Conservation (phyloP, 2,329 filamentous ascomycete genomes). For the Colletotrichum simmondsii region DNA sequence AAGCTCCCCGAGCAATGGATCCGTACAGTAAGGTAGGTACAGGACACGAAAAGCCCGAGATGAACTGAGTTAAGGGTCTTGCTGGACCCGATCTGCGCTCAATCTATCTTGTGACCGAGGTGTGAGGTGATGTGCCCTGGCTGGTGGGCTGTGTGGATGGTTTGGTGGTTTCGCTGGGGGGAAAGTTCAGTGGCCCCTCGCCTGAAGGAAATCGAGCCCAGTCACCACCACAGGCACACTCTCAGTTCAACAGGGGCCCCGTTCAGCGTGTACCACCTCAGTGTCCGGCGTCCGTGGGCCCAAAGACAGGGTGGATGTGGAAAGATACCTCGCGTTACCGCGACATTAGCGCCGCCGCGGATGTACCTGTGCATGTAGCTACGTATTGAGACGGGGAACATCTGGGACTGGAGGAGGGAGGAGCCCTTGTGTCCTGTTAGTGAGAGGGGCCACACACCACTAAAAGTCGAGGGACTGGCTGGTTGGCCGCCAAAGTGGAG, state of each 20-base stretch:
- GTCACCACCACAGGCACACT: neutral
- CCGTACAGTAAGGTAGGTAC: neutral
- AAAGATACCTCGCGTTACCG: neutral
- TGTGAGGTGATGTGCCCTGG: constrained; percentile 29
- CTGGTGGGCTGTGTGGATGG: constrained; percentile 23
- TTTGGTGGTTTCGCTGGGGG: constrained; percentile 15
- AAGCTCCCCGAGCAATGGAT: neutral
- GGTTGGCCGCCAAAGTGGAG: constrained; percentile 17
- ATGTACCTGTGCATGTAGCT: constrained; percentile 11
- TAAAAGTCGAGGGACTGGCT: neutral
- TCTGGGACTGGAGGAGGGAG: constrained; percentile 17
- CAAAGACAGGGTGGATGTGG: neutral
- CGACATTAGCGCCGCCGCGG: neutral
- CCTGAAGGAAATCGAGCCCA: constrained; percentile 6
- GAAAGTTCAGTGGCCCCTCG: constrained; percentile 20
- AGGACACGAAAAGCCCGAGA: neutral
- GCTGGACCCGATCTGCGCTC: neutral
- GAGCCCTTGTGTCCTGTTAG: neutral
- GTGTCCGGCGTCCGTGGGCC: constrained; percentile 9
- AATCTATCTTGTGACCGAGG: constrained; percentile 10
- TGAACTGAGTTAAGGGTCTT: constrained; percentile 1
- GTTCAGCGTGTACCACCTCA: neutral
- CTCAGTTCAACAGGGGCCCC: neutral
- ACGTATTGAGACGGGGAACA: constrained; percentile 15
- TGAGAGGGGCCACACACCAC: constrained; percentile 14